Percentiles rank a stretch among this genome's conserved stretches.
Evolutionary conservation across 2,329 filamentous ascomycete species (phyloP).

Genomic region (Ciborinia camelliae): DNA sequence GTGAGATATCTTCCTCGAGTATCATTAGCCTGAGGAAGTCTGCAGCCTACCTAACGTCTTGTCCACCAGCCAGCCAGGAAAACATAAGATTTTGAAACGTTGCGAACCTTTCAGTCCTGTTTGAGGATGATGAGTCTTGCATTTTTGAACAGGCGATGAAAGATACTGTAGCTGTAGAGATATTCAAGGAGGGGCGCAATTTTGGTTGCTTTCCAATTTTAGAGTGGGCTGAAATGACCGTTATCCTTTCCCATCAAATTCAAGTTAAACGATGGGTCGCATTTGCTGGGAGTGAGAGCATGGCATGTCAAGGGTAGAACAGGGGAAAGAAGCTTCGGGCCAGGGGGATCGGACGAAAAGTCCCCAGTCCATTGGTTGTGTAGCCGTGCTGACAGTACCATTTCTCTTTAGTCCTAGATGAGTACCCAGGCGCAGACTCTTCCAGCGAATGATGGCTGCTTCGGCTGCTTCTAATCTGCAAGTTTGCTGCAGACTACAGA

Average conservation of each 20-base stretch:
- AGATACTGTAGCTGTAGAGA: slow-evolving; percentile 2
- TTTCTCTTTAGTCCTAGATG: slow-evolving; percentile 13
- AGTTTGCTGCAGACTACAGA: slow-evolving; percentile 10
- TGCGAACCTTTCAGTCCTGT: not conserved
- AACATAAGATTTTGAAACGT: not conserved
- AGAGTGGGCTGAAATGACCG: slow-evolving; percentile 22
- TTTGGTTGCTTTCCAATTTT: slow-evolving; percentile 23
- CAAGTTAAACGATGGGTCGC: slow-evolving; percentile 13
- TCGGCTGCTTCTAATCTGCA: slow-evolving; percentile 9
- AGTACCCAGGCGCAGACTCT: slow-evolving; percentile 17
- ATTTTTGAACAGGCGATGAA: not conserved
- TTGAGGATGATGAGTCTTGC: not conserved
- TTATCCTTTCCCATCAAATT: slow-evolving; percentile 17
- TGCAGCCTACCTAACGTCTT: not conserved
- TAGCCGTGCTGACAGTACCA: slow-evolving; percentile 18
- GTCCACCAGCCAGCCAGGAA: not conserved
- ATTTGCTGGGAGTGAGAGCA: slow-evolving; percentile 17
- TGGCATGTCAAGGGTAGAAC: slow-evolving; percentile 11
- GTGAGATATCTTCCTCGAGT: not conserved
- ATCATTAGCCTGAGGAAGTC: slow-evolving; percentile 4
- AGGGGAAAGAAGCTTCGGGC: slow-evolving; percentile 13
- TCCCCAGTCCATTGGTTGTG: slow-evolving; percentile 19
- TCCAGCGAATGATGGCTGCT: slow-evolving; percentile 14
- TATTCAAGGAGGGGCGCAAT: slow-evolving; percentile 25
- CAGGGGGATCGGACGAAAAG: slow-evolving; percentile 18